These are phyloP conservation scores for Colletotrichum cuscutae DNA, from an alignment of 2,329 filamentous ascomycete genomes.

Conservation along the genomic window DNA sequence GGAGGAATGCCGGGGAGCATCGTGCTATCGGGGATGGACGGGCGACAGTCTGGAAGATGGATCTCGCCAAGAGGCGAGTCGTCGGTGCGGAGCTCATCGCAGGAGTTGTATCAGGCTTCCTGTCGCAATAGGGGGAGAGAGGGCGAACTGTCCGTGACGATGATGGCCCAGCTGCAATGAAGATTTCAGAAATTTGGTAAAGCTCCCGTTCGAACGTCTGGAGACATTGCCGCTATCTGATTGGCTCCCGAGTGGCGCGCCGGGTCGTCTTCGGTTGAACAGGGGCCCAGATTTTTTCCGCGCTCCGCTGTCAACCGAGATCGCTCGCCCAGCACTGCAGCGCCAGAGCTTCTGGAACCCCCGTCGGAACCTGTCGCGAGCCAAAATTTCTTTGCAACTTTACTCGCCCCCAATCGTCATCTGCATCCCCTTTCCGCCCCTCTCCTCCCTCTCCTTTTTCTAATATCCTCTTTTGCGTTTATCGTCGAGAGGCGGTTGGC, in stretches of 20 bases:
- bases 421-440: constrained; percentile 37
- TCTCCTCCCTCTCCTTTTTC: constrained; percentile 36
- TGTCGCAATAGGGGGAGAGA: constrained; percentile 15
- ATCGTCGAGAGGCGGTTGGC: constrained; percentile 43
- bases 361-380: constrained; percentile 19
- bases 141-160: constrained; percentile 7
- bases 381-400: constrained; percentile 50
- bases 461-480: constrained; percentile 34
- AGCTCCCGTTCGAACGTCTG: constrained; percentile 17
- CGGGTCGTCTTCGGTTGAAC: constrained; percentile 33
- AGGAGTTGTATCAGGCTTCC: constrained; percentile 42
- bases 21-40: constrained; percentile 34
- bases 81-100: constrained; percentile 56
- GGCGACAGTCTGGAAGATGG: constrained; percentile 44
- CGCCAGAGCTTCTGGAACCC: constrained; percentile 18
- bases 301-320: constrained; percentile 48
- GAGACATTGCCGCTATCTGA: constrained; percentile 8
- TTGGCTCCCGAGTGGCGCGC: neutral
- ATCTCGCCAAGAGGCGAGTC: constrained; percentile 55
- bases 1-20: constrained; percentile 39
- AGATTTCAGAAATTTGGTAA: constrained; percentile 31
- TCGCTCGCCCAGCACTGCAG: constrained; percentile 41
- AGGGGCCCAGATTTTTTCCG: constrained; percentile 40
- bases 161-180: constrained; percentile 1
- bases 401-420: constrained; percentile 40